A percentile compares a stretch with the other conserved stretches of the same genome.
Evolutionary conservation across 331 rosid species (phyloP).

Genomic region (Stylosanthes scabra): DNA sequence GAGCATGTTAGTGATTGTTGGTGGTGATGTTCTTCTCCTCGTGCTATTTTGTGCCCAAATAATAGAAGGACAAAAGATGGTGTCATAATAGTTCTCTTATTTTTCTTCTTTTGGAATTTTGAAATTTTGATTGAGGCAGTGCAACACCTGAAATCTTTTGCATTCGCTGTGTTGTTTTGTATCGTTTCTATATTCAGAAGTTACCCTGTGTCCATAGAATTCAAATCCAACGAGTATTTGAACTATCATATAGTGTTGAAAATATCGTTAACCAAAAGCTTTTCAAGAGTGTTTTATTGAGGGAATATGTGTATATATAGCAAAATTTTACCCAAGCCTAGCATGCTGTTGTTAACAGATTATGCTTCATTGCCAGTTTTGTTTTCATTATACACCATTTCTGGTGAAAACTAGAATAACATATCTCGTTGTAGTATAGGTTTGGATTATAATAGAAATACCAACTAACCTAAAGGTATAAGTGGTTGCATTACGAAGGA

Average conservation of each 20-base stretch:
- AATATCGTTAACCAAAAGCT: neutral
- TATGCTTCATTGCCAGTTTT: neutral
- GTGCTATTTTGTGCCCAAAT: neutral
- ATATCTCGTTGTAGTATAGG: neutral
- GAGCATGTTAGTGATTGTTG: neutral
- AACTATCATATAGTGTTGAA: neutral
- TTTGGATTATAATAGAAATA: neutral
- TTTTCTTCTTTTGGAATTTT: neutral
- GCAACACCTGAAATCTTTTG: neutral
- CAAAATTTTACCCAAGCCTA: neutral
- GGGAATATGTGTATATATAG: too few relatives aligned
- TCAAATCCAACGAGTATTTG: neutral
- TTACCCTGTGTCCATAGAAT: conserved; percentile 16
- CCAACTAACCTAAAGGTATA: neutral
- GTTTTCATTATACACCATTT: neutral
- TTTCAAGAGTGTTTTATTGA: neutral
- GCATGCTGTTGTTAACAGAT: neutral
- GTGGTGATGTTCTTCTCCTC: too few relatives aligned
- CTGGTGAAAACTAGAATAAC: neutral
- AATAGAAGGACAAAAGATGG: conserved; percentile 1
- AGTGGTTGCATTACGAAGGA: neutral
- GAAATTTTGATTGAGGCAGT: neutral
- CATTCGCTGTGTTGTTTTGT: neutral
- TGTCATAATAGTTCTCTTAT: neutral
- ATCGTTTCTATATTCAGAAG: neutral